phyloP scores from a whole-genome alignment of 2,329 filamentous ascomycete genomes.

The Proliferodiscus dingleyae region DNA sequence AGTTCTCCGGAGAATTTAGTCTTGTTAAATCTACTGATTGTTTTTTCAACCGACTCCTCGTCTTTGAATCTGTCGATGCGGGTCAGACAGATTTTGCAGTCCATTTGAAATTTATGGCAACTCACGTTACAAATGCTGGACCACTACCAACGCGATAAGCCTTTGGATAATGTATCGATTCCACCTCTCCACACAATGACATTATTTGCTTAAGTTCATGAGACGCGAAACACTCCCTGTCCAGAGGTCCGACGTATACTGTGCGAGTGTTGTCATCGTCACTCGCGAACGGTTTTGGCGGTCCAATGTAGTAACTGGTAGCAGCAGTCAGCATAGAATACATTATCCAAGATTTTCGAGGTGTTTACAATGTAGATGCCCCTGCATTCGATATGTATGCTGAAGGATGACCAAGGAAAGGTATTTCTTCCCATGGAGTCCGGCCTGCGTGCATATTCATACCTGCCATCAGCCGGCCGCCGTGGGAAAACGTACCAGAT shows the following conservation, averaged over 20 bases:
- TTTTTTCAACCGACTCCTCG: background rate
- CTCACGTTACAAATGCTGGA: constrained; percentile 22
- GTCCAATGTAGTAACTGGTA: constrained; percentile 1
- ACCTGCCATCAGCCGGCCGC: background rate
- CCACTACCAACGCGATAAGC: background rate
- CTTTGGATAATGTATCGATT: constrained; percentile 16
- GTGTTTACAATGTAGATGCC: background rate
- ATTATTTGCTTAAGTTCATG: constrained; percentile 19
- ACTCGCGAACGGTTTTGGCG: background rate
- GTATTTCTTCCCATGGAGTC: background rate
- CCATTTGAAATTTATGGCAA: background rate
- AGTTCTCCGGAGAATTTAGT: background rate
- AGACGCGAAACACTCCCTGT: constrained; percentile 11
- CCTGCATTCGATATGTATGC: background rate
- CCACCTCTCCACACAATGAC: constrained; percentile 19
- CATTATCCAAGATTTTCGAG: too few species aligned
- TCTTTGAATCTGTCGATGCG: constrained; percentile 1
- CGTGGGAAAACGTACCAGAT: background rate
- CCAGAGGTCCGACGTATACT: constrained; percentile 10
- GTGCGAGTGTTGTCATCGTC: constrained; percentile 8
- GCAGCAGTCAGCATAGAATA: background rate
- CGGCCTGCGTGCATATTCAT: background rate
- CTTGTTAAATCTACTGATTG: background rate
- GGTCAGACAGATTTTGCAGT: too few species aligned
- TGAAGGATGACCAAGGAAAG: background rate